Evolutionary conservation across 2,329 filamentous ascomycete genomes (phyloP).

Genomic region (Helminthosporium solani): DNA sequence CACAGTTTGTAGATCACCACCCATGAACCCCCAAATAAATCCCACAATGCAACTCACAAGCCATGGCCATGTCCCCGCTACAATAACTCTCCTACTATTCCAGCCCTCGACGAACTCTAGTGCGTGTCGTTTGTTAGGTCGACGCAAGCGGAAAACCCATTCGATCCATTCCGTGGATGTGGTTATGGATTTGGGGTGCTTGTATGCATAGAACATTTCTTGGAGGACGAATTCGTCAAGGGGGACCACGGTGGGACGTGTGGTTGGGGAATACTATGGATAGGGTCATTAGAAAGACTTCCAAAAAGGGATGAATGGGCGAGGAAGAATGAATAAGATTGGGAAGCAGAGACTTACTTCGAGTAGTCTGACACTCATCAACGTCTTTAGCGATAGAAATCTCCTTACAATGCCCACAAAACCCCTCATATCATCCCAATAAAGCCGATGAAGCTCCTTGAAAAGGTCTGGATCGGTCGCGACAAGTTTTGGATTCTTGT

Average conservation of each 20-base stretch:
- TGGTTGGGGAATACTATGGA: conserved; percentile 5
- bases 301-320: too few relatives aligned
- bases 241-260: conserved; percentile 7
- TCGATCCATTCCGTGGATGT: conserved; percentile 12
- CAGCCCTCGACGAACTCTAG: conserved; percentile 21
- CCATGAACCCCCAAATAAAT: conserved; percentile 4
- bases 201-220: conserved; percentile 16
- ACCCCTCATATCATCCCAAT: conserved; percentile 8
- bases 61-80: conserved; percentile 9
- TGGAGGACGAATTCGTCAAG: conserved; percentile 16
- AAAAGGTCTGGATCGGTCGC: conserved; percentile 6
- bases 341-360: conserved; percentile 3
- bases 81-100: conserved; percentile 8
- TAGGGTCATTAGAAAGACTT: background rate
- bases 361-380: conserved; percentile 12
- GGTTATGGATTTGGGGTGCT: conserved; percentile 7
- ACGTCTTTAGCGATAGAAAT: conserved; percentile 11
- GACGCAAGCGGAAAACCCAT: conserved; percentile 17
- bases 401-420: background rate
- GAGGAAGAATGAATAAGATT: background rate
- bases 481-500: background rate
- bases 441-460: background rate
- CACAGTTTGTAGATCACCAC: conserved; percentile 9
- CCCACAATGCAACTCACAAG: conserved; percentile 6
- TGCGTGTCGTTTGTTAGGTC: conserved; percentile 10